phyloP scores from a whole-genome alignment of 2,329 filamentous ascomycete genomes.

The Nigrospora oryzae region DNA sequence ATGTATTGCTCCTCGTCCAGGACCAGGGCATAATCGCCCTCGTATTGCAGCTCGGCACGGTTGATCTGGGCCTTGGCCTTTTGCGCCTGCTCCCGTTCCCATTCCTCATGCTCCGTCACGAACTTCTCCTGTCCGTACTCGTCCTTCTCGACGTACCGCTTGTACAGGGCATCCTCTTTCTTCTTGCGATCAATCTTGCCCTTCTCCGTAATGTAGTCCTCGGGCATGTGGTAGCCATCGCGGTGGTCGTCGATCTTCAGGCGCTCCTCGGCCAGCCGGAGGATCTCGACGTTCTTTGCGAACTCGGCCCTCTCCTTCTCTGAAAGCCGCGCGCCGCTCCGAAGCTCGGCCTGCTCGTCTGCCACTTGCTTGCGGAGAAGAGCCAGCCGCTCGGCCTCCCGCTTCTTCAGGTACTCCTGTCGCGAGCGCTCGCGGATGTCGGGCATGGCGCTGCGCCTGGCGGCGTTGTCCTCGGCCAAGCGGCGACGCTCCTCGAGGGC shows the following conservation, averaged over 20 bases:
- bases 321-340: constrained; percentile 66
- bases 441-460: constrained; percentile 63
- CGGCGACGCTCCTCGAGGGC: constrained; percentile 52
- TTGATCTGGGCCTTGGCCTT: constrained; percentile 84
- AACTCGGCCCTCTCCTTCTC: constrained; percentile 81
- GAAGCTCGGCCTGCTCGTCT: constrained; percentile 76
- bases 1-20: constrained; percentile 86
- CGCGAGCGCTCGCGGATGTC: constrained; percentile 77
- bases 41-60: constrained; percentile 64
- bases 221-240: constrained; percentile 87
- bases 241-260: constrained; percentile 82
- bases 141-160: constrained; percentile 79
- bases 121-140: constrained; percentile 83
- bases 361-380: constrained; percentile 84
- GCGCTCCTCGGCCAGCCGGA: constrained; percentile 76
- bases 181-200: constrained; percentile 80
- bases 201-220: constrained; percentile 91
- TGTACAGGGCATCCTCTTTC: constrained; percentile 85
- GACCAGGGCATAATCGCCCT: constrained; percentile 85
- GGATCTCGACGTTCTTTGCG: constrained; percentile 73
- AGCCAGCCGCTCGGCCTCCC: constrained; percentile 76
- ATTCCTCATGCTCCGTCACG: constrained; percentile 90
- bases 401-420: constrained; percentile 89
- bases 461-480: constrained; percentile 58
- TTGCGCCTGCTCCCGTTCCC: constrained; percentile 82